These are phyloP conservation scores for Candida railenensis DNA, from an alignment of 805 yeast species.

Conservation along the genomic window DNA sequence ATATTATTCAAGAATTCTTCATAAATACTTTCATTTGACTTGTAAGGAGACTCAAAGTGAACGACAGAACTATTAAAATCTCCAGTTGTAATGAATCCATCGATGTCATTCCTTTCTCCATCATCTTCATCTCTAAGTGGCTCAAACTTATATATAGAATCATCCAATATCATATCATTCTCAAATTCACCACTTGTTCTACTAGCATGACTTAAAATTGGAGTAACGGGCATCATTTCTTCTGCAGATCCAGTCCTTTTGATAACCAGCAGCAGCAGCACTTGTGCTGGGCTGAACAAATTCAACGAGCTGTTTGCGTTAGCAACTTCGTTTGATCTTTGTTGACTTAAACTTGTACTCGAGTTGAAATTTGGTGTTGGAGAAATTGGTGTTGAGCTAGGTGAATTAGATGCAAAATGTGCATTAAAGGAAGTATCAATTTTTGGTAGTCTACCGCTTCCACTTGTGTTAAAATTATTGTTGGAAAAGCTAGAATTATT, in stretches of 20 bases:
- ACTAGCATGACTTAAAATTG: background rate
- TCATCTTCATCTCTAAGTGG: constrained; percentile 1
- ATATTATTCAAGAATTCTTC: constrained; percentile 50
- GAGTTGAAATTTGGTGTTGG: constrained; percentile 3
- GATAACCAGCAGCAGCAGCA: constrained; percentile 2
- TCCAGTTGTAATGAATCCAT: background rate
- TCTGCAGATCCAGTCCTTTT: background rate
- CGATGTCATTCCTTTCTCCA: background rate
- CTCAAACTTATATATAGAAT: background rate
- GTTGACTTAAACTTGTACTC: background rate
- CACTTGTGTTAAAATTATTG: constrained; percentile 11
- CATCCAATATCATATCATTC: background rate
- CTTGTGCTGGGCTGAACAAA: background rate
- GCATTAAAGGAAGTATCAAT: constrained; percentile 4
- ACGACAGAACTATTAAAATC: background rate
- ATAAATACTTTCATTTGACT: constrained; percentile 15
- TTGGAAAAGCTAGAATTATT: background rate
- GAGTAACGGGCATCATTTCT: background rate
- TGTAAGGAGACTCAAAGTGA: constrained; percentile 5
- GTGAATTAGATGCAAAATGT: background rate
- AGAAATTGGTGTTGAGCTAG: background rate
- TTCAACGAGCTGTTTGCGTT: background rate
- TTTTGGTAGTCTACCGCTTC: constrained; percentile 25
- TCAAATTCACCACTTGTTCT: background rate
- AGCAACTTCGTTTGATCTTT: background rate